These are phyloP conservation scores for Ceratobasidium sp. DNA, from an alignment of 1,284 basidiomycete species.

Conservation along the genomic window DNA sequence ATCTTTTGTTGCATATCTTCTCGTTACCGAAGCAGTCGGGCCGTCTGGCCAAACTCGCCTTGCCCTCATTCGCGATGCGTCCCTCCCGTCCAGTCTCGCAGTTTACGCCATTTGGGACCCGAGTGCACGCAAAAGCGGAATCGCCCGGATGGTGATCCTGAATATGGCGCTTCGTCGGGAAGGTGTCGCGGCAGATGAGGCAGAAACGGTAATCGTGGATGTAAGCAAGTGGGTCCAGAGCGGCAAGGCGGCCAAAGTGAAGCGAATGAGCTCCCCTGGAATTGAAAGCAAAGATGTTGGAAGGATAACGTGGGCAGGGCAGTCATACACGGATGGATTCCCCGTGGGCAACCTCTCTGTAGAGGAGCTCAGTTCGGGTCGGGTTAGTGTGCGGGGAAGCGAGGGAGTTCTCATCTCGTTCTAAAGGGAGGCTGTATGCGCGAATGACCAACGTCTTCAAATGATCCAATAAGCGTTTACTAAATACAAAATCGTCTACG, in stretches of 20 bases:
- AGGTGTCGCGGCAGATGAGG: conserved; percentile 41
- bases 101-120: conserved; percentile 51
- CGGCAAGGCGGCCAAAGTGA: conserved; percentile 44
- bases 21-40: conserved; percentile 51
- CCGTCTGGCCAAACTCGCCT: conserved; percentile 47
- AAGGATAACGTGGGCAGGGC: conserved; percentile 51
- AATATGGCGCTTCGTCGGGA: conserved; percentile 49
- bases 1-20: conserved; percentile 51
- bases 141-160: conserved; percentile 49
- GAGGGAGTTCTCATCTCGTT: conserved; percentile 49
- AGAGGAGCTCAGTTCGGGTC: conserved; percentile 45
- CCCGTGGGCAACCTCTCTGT: conserved; percentile 47
- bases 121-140: conserved; percentile 34
- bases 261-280: conserved; percentile 50
- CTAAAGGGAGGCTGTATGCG: conserved; percentile 17
- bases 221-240: conserved; percentile 44
- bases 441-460: background rate
- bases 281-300: conserved; percentile 49
- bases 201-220: conserved; percentile 45
- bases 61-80: conserved; percentile 45
- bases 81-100: conserved; percentile 46
- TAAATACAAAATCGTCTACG: conserved; percentile 30
- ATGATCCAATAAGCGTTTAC: conserved; percentile 32
- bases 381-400: conserved; percentile 48
- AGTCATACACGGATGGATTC: conserved; percentile 49